Base-by-base conservation (phyloP, 116 monocot genomes). In the Iris pallida region DNA sequence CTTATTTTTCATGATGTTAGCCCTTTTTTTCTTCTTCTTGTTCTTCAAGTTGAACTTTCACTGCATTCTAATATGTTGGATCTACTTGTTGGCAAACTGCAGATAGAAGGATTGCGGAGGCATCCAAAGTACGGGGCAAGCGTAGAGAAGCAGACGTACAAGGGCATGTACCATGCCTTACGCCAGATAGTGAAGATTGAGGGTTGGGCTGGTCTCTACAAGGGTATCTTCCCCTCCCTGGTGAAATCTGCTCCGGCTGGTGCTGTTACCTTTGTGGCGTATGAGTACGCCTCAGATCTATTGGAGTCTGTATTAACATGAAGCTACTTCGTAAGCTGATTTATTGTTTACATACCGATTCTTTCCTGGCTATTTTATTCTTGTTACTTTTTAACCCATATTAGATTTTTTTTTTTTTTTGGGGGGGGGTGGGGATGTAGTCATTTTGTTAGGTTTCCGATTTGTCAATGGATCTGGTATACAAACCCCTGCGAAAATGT, bases 161-260 rank as follows among this genome's bases (percentile, higher is more conserved):
- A 77, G 78, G 85, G 74, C 78, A 92, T 97, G 97, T 85, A 69
- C 41, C 80, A 97, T 47, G 89, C 87, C 7, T 41, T 97, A 9
- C 42, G 60, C 13, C 82, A 88, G 64, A 97, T 97, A 20, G 15
- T 87, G 47, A 56, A 11, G 8, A 68, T n/a, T 51, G 97, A 92
- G 66, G 90, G 97, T 4, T 83, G 58, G 70, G 68, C 81, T 16
- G 97, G 97, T 9, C 81, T 97, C 51, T 97, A 97, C 83, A 97
- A 97, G 63, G 97, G 92, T 18, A 80, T 97, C 56, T 55, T 82
- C 47, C 97, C 97, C 6, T 97, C 97, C 16, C 59, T 97, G n/a
- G 72, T 92, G 20, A 97, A 97, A 80, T 92, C 97, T 20, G 92
- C 92, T 13, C 97, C 97, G 0, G 92, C 97, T n/a, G 92, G 87